These are phyloP conservation scores for Colletotrichum musicola DNA, from an alignment of 2,329 filamentous ascomycete genomes.

Conservation along the genomic window DNA sequence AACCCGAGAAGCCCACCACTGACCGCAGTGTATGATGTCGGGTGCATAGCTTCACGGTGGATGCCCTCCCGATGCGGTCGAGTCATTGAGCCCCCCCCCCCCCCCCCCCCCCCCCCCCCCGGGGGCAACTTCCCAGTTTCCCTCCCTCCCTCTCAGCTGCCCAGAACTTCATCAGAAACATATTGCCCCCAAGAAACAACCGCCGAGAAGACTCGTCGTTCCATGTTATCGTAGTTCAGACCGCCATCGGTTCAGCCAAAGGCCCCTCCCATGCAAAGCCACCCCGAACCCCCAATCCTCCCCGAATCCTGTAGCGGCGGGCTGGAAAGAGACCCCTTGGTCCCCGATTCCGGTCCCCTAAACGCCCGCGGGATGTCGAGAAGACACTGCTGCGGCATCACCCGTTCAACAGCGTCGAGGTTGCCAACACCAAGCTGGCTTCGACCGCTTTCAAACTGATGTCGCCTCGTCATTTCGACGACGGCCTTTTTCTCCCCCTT, in stretches of 20 bases:
- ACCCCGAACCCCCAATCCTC: conserved; percentile 12
- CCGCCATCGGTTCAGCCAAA: conserved; percentile 18
- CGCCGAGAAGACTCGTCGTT: conserved; percentile 15
- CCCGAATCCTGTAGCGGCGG: not conserved
- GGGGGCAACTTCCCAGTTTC: conserved; percentile 18
- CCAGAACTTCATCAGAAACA: conserved; percentile 17
- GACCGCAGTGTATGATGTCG: not conserved
- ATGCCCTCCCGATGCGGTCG: conserved; percentile 33
- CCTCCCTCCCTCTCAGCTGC: not conserved
- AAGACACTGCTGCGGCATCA: conserved; percentile 1
- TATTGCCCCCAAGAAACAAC: not conserved
- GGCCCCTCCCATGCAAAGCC: conserved; percentile 9
- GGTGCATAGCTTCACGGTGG: conserved; percentile 20
- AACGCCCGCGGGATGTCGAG: not conserved
- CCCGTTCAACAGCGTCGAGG: conserved; percentile 1
- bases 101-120: too few relatives aligned
- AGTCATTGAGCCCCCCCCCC: conserved; percentile 30
- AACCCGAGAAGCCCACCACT: conserved; percentile 13
- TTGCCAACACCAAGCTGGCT: conserved; percentile 3
- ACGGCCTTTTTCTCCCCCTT: not conserved
- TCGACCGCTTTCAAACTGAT: conserved; percentile 6
- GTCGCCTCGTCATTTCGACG: conserved; percentile 16
- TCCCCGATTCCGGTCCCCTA: conserved; percentile 7
- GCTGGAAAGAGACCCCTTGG: not conserved
- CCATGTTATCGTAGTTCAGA: conserved; percentile 28